Percentiles rank a stretch among this genome's conserved stretches.
These are phyloP conservation scores for Strobilomyces echinocephalus DNA, from an alignment of 768 basidiomycete species.

Conservation along the genomic window DNA sequence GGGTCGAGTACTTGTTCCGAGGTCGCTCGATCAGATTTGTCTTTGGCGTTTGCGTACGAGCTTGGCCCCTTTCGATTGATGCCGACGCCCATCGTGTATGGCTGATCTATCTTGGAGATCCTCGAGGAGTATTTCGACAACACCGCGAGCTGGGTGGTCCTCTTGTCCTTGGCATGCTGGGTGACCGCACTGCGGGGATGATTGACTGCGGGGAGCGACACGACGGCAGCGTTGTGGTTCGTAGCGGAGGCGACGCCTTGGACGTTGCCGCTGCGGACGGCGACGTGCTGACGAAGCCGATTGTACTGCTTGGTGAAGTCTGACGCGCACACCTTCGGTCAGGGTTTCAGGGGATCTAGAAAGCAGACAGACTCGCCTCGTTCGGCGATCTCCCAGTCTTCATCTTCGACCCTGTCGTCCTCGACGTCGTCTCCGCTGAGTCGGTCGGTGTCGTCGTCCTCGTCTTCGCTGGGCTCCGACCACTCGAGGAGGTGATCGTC, in stretches of 20 bases:
- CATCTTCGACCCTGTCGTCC: conserved; percentile 69
- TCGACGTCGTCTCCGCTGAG: conserved; percentile 50
- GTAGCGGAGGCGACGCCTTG: conserved; percentile 53
- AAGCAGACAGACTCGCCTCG: conserved; percentile 47
- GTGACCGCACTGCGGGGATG: conserved; percentile 42
- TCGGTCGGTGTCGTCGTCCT: conserved; percentile 17
- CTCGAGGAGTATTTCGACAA: conserved; percentile 74
- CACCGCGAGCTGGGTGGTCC: conserved; percentile 66
- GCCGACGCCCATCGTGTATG: conserved; percentile 64
- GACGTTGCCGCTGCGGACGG: conserved; percentile 69
- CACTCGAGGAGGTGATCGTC: conserved; percentile 29
- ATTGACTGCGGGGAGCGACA: conserved; percentile 68
- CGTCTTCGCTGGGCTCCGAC: conserved; percentile 27
- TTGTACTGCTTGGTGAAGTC: conserved; percentile 99
- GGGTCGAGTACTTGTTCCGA: conserved; percentile 96
- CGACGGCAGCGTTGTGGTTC: conserved; percentile 47
- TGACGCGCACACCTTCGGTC: conserved; percentile 28
- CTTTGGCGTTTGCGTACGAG: conserved; percentile 83
- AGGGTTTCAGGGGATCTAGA: neutral
- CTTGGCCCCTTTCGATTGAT: conserved; percentile 92
- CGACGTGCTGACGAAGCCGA: conserved; percentile 86
- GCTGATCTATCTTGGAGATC: conserved; percentile 68
- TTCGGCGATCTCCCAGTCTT: conserved; percentile 86
- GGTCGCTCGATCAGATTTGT: conserved; percentile 95
- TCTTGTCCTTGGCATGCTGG: conserved; percentile 48